Percentiles rank a stretch among this genome's conserved stretches.
phyloP scores from a whole-genome alignment of 805 yeast species.

The Ogataea trehaloabstinens region DNA sequence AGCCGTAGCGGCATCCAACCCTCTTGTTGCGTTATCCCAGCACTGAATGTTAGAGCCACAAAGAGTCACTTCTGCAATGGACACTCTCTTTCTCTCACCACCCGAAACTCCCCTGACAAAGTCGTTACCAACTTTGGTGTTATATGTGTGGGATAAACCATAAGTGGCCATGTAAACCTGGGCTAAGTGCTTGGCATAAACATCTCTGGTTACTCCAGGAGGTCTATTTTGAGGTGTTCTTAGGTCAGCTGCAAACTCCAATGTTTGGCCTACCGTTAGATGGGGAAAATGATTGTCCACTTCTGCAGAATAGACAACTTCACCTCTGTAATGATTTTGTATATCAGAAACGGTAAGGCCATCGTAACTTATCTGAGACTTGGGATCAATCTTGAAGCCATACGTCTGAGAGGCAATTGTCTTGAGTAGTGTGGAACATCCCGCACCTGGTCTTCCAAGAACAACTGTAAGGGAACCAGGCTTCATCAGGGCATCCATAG shows the following conservation, averaged over 20 bases:
- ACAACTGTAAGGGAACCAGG: conserved; percentile 71
- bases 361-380: conserved; percentile 48
- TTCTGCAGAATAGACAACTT: conserved; percentile 69
- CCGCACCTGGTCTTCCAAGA: conserved; percentile 81
- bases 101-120: conserved; percentile 65
- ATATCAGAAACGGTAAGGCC: conserved; percentile 56
- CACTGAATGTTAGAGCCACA: conserved; percentile 44
- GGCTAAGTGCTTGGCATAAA: conserved; percentile 52
- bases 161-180: conserved; percentile 31
- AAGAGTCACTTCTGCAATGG: conserved; percentile 53
- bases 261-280: conserved; percentile 63
- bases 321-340: conserved; percentile 56
- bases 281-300: conserved; percentile 68
- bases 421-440: conserved; percentile 67
- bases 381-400: conserved; percentile 51
- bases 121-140: conserved; percentile 64
- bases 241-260: conserved; percentile 58
- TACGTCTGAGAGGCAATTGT: conserved; percentile 57
- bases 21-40: conserved; percentile 72
- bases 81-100: conserved; percentile 66
- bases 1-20: conserved; percentile 70
- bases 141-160: conserved; percentile 45
- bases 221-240: conserved; percentile 63
- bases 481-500: conserved; percentile 61
- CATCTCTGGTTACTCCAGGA: conserved; percentile 56